Evolutionary conservation across 140 eudicot genomes (phyloP).

Genomic region (Oenanthe javanica): DNA sequence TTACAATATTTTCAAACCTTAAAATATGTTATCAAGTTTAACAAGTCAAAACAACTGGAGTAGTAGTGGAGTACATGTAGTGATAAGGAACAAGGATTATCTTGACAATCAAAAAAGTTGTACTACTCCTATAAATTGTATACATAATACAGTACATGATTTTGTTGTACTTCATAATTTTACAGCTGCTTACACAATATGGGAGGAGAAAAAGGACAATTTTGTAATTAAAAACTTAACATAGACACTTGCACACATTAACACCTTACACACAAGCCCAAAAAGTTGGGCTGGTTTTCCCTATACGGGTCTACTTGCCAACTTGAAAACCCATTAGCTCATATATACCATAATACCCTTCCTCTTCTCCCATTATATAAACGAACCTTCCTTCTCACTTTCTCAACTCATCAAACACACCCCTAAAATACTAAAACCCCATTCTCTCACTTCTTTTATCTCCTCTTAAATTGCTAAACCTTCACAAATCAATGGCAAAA

Average conservation of each 20-base stretch:
- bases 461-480: not conserved
- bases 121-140: not conserved
- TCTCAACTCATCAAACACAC: constrained; percentile 20
- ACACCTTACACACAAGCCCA: not conserved
- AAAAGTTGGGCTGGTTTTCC: constrained; percentile 12
- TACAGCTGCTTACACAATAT: not conserved
- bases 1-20: not conserved
- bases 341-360: not conserved
- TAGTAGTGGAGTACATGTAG: not conserved
- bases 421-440: not conserved
- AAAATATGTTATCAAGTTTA: not conserved
- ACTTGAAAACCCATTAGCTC: not conserved
- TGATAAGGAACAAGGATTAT: too few relatives aligned
- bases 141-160: too few relatives aligned
- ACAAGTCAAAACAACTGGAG: not conserved
- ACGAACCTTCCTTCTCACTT: constrained; percentile 27
- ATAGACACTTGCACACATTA: not conserved
- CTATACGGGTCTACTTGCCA: not conserved
- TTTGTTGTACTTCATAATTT: too few relatives aligned
- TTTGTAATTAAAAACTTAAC: not conserved
- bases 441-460: not conserved
- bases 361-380: not conserved
- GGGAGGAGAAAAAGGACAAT: not conserved
- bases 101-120: not conserved
- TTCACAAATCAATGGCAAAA: constrained; percentile 41